Evolutionary conservation across 176 grass and related monocot species (phyloP).

Genomic region (Carex myosuroides): DNA sequence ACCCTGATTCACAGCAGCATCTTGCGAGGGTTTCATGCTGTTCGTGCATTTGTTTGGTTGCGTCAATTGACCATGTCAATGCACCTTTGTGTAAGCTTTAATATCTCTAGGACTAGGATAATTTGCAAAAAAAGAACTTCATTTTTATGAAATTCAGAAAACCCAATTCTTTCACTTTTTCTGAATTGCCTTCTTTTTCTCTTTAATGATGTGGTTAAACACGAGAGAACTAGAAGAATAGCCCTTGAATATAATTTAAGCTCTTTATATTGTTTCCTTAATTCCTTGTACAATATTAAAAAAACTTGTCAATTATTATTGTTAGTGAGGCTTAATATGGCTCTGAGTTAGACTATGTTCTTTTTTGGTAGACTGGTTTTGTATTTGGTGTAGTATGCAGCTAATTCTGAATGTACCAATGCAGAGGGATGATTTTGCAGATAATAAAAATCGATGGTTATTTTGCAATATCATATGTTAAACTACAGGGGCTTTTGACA

Average conservation of each 20-base stretch:
- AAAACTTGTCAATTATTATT: background rate
- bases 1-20: conserved; percentile 73
- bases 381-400: background rate
- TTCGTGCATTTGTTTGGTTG: conserved; percentile 51
- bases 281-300: background rate
- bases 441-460: background rate
- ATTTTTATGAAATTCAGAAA: background rate
- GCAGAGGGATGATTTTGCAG: background rate
- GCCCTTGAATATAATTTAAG: background rate
- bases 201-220: background rate
- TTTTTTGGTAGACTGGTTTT: background rate
- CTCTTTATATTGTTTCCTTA: background rate
- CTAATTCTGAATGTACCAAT: conserved; percentile 4
- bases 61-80: conserved; percentile 90
- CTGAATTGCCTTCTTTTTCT: background rate
- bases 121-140: background rate
- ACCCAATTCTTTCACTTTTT: background rate
- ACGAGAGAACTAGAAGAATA: background rate
- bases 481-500: background rate
- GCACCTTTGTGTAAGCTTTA: conserved; percentile 72
- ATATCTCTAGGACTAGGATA: background rate
- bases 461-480: conserved; percentile 13
- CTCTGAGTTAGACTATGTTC: background rate
- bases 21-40: conserved; percentile 74
- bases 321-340: background rate